These are phyloP conservation scores for Papiliotrema flavescens DNA, from an alignment of 1,284 basidiomycete species.

Conservation along the genomic window DNA sequence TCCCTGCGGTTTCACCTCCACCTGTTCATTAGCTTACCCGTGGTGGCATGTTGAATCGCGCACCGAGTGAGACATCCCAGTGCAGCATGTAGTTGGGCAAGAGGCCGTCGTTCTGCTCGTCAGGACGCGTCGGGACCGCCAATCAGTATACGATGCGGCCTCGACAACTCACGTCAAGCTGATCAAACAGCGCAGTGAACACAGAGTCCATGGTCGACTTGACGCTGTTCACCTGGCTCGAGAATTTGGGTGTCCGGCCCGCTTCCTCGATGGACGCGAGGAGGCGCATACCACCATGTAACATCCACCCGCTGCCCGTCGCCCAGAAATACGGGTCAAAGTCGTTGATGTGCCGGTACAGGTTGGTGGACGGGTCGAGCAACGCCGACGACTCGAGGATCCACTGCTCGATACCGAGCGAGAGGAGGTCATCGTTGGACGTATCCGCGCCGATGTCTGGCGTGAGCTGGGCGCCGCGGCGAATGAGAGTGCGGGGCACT, in stretches of 20 bases:
- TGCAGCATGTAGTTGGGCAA: constrained; percentile 34
- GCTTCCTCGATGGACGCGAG: constrained; percentile 18
- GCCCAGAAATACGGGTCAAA: constrained; percentile 58
- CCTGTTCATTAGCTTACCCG: not conserved
- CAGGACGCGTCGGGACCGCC: not conserved
- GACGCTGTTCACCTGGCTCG: constrained; percentile 52
- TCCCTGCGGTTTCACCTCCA: constrained; percentile 30
- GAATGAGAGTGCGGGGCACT: not conserved
- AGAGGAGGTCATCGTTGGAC: constrained; percentile 50
- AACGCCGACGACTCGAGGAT: constrained; percentile 52
- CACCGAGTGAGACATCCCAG: constrained; percentile 6
- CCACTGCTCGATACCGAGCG: constrained; percentile 54
- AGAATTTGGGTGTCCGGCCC: constrained; percentile 2
- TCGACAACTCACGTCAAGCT: constrained; percentile 39
- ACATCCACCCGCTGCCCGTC: constrained; percentile 49
- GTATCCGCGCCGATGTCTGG: constrained; percentile 52
- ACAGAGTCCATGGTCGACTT: constrained; percentile 48
- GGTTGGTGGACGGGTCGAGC: constrained; percentile 40
- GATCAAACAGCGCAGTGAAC: constrained; percentile 51
- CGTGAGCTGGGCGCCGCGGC: not conserved
- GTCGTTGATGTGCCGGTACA: constrained; percentile 55
- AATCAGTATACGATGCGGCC: not conserved
- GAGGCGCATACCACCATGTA: constrained; percentile 20
- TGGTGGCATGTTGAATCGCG: not conserved
- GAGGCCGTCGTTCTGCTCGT: constrained; percentile 13